Evolutionary conservation across 2,329 filamentous ascomycete species (phyloP).

Genomic region (Pseudogymnoascus sp.): DNA sequence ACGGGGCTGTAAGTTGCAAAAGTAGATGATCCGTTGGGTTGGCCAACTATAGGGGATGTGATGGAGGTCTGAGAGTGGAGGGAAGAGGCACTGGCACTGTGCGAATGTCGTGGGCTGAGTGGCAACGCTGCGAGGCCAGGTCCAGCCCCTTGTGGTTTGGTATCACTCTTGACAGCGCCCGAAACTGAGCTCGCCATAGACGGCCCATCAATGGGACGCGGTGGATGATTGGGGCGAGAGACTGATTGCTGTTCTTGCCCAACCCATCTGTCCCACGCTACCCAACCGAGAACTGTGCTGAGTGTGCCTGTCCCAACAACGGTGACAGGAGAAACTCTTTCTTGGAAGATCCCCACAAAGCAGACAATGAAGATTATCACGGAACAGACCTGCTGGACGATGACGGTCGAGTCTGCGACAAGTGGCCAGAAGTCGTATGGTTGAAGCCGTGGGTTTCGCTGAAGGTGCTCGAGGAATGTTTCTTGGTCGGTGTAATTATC

Average conservation of each 20-base stretch:
- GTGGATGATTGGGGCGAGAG: slow-evolving; percentile 10
- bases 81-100: slow-evolving; percentile 50
- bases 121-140: slow-evolving; percentile 31
- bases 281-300: slow-evolving; percentile 79
- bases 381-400: slow-evolving; percentile 92
- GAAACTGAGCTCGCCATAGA: background rate
- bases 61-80: slow-evolving; percentile 36
- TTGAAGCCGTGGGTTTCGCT: slow-evolving; percentile 85
- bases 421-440: slow-evolving; percentile 98
- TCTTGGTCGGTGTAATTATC: slow-evolving; percentile 98
- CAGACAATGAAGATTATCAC: slow-evolving; percentile 92
- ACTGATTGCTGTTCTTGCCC: slow-evolving; percentile 52
- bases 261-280: slow-evolving; percentile 87
- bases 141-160: slow-evolving; percentile 33
- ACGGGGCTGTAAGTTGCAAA: background rate
- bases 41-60: slow-evolving; percentile 11
- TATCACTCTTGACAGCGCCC: slow-evolving; percentile 16
- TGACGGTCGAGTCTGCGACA: slow-evolving; percentile 89
- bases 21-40: slow-evolving; percentile 27
- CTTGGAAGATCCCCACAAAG: slow-evolving; percentile 83
- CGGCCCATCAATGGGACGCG: background rate
- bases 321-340: slow-evolving; percentile 81
- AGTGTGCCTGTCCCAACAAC: slow-evolving; percentile 80
- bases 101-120: slow-evolving; percentile 36
- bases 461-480: slow-evolving; percentile 91